phyloP scores from a whole-genome alignment of 805 yeast species.

The Torulaspora maleeae region DNA sequence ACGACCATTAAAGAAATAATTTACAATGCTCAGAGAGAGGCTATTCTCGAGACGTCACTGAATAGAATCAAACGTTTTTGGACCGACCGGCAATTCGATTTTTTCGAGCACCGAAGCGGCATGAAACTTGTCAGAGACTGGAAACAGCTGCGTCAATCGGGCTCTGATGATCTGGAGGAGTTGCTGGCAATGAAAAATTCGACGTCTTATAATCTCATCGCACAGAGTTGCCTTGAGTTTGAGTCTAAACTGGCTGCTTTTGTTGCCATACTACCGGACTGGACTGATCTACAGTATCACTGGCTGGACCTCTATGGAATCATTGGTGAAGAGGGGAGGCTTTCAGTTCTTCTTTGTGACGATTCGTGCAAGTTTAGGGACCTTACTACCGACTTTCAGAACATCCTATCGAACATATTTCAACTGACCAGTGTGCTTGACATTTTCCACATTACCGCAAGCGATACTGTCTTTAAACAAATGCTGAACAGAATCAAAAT shows the following conservation, averaged over 20 bases:
- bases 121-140: conserved; percentile 62
- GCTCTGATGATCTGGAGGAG: conserved; percentile 56
- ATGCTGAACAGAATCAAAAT: conserved; percentile 51
- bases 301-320: conserved; percentile 86
- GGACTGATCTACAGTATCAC: conserved; percentile 84
- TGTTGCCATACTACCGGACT: conserved; percentile 51
- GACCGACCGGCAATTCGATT: conserved; percentile 48
- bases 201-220: conserved; percentile 54
- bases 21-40: conserved; percentile 68
- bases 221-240: conserved; percentile 50
- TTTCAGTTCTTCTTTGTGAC: conserved; percentile 58
- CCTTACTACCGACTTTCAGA: conserved; percentile 57
- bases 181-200: conserved; percentile 70
- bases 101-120: conserved; percentile 49
- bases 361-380: conserved; percentile 65
- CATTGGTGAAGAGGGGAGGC: conserved; percentile 55
- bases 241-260: conserved; percentile 53
- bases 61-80: conserved; percentile 50
- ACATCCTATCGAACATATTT: conserved; percentile 46
- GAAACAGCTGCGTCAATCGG: conserved; percentile 54
- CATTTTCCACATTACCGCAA: conserved; percentile 45
- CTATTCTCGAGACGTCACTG: conserved; percentile 56
- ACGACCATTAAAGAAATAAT: conserved; percentile 45
- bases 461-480: conserved; percentile 45
- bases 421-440: conserved; percentile 53